A percentile compares a stretch with the other conserved stretches of the same genome.
phyloP scores from a whole-genome alignment of 2,329 filamentous ascomycete genomes.

The Diaporthe amygdali region DNA sequence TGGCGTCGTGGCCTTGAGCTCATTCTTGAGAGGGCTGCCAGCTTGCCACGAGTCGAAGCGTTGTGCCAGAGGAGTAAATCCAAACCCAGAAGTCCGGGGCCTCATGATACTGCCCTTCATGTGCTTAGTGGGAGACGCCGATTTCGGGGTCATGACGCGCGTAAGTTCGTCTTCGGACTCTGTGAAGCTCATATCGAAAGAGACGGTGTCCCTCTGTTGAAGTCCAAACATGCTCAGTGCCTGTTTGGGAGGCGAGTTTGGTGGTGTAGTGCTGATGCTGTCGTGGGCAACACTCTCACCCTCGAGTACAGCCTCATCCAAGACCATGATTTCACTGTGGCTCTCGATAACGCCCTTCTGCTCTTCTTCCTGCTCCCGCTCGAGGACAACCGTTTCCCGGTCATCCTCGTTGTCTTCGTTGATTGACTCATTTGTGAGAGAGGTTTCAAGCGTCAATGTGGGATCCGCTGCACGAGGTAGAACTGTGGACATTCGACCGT shows the following conservation, averaged over 20 bases:
- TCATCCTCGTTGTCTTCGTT: slow-evolving; percentile 25
- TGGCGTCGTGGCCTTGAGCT: slow-evolving; percentile 33
- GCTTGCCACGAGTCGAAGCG: slow-evolving; percentile 59
- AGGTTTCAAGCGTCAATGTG: slow-evolving; percentile 25
- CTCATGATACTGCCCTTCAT: slow-evolving; percentile 29
- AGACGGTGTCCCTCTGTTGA: slow-evolving; percentile 52
- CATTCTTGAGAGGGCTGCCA: slow-evolving; percentile 56
- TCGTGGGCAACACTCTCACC: slow-evolving; percentile 15
- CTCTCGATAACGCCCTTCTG: slow-evolving; percentile 4
- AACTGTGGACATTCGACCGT: slow-evolving; percentile 26
- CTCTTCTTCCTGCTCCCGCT: slow-evolving; percentile 24
- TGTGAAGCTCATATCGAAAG: slow-evolving; percentile 49
- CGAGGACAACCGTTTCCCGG: slow-evolving; percentile 25
- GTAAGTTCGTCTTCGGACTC: slow-evolving; percentile 61
- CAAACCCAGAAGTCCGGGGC: slow-evolving; percentile 42
- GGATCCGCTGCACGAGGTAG: slow-evolving; percentile 38
- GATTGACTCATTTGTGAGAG: not conserved
- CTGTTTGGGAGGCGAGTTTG: slow-evolving; percentile 35
- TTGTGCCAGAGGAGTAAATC: slow-evolving; percentile 66
- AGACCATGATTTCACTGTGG: slow-evolving; percentile 29
- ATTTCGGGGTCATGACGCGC: slow-evolving; percentile 14
- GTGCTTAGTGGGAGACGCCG: slow-evolving; percentile 30
- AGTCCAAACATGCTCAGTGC: slow-evolving; percentile 45
- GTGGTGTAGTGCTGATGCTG: slow-evolving; percentile 32
- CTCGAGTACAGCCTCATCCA: slow-evolving; percentile 37